Conservation (phyloP, 768 basidiomycete genomes). For the Hygrophoropsis aurantiaca region DNA sequence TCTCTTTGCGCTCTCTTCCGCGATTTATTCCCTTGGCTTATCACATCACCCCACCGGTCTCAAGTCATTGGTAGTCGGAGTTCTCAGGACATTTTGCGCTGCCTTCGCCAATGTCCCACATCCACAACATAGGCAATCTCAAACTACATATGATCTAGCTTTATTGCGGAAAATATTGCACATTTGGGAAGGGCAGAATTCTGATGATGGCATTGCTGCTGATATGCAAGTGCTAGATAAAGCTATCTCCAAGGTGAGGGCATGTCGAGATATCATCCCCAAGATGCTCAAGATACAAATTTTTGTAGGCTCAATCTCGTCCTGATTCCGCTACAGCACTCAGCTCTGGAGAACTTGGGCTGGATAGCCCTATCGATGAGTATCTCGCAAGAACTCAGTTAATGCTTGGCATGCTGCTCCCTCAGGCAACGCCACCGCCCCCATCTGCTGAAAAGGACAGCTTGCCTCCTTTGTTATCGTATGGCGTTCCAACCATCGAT, state of each 20-base stretch:
- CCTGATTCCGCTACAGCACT: slow-evolving; percentile 1
- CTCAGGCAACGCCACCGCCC: slow-evolving; percentile 25
- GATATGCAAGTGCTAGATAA: slow-evolving; percentile 22
- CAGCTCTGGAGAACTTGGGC: slow-evolving; percentile 9
- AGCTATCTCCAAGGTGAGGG: slow-evolving; percentile 22
- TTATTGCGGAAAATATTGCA: slow-evolving; percentile 46
- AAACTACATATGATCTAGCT: slow-evolving; percentile 44
- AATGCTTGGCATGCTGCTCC: slow-evolving; percentile 59
- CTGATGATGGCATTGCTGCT: not conserved
- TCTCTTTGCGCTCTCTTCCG: slow-evolving; percentile 51
- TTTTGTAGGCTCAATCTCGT: too few relatives aligned
- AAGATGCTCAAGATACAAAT: too few relatives aligned
- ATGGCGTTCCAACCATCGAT: slow-evolving; percentile 52
- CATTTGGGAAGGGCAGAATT: slow-evolving; percentile 23
- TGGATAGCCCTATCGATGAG: slow-evolving; percentile 35
- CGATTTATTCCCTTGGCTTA: slow-evolving; percentile 56
- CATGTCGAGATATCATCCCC: slow-evolving; percentile 4
- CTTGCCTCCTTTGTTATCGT: slow-evolving; percentile 45
- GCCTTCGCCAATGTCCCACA: slow-evolving; percentile 32
- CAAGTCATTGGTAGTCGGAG: slow-evolving; percentile 34
- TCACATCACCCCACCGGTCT: slow-evolving; percentile 37
- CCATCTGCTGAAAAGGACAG: slow-evolving; percentile 24
- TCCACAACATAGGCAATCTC: slow-evolving; percentile 25
- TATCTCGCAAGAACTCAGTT: slow-evolving; percentile 59
- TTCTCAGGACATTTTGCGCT: slow-evolving; percentile 37